These are phyloP conservation scores for Cryptosporidium viatorum DNA, from an alignment of 169 alveolate species.

Conservation along the genomic window DNA sequence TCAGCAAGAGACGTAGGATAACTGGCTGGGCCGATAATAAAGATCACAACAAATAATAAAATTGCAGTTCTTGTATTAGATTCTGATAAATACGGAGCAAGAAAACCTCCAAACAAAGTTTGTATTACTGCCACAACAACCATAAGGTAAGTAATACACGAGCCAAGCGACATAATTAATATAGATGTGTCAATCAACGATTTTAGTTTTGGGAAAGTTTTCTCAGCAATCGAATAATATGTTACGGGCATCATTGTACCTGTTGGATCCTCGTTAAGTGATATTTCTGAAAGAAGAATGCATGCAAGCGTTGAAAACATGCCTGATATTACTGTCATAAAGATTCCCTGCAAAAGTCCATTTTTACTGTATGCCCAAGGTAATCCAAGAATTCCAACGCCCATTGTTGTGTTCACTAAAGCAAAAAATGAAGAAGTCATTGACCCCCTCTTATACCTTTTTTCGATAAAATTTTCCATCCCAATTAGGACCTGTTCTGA, in stretches of 20 bases:
- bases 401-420: slow-evolving; percentile 74
- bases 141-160: slow-evolving; percentile 66
- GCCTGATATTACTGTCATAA: slow-evolving; percentile 48
- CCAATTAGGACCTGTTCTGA: slow-evolving; percentile 69
- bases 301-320: slow-evolving; percentile 68
- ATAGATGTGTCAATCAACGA: slow-evolving; percentile 45
- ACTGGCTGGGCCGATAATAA: slow-evolving; percentile 74
- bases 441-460: slow-evolving; percentile 51
- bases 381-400: slow-evolving; percentile 68
- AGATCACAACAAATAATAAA: slow-evolving; percentile 32
- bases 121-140: slow-evolving; percentile 64
- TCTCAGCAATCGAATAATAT: slow-evolving; percentile 68
- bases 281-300: slow-evolving; percentile 54
- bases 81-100: slow-evolving; percentile 23
- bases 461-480: slow-evolving; percentile 64
- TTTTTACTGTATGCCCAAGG: slow-evolving; percentile 75
- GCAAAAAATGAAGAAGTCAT: slow-evolving; percentile 71
- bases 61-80: slow-evolving; percentile 43
- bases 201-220: slow-evolving; percentile 53
- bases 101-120: slow-evolving; percentile 43
- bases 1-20: slow-evolving; percentile 71
- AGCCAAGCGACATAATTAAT: slow-evolving; percentile 59
- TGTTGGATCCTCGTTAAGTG: slow-evolving; percentile 37
- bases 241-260: slow-evolving; percentile 63
- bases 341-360: slow-evolving; percentile 67